A percentile compares a stretch with the other conserved stretches of the same genome.
Evolutionary conservation across 2,329 filamentous ascomycete species (phyloP).

Genomic region (Colletotrichum chlorophyti): DNA sequence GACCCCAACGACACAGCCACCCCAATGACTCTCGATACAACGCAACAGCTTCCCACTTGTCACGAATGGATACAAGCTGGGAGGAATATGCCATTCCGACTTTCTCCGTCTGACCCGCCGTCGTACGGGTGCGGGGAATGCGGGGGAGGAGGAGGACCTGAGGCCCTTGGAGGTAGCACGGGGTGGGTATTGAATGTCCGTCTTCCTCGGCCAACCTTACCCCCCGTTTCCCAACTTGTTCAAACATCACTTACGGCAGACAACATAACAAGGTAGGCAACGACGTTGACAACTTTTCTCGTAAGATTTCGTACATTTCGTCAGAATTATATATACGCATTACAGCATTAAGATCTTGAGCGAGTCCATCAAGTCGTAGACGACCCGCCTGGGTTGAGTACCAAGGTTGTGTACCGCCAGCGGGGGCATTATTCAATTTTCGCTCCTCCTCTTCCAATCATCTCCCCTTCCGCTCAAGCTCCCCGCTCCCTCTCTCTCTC

Average conservation of each 20-base stretch:
- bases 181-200: too few relatives aligned
- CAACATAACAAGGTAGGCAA: too few relatives aligned
- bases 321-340: slow-evolving; percentile 22
- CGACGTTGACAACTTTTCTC: too few relatives aligned
- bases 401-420: background rate
- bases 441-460: background rate
- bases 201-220: too few relatives aligned
- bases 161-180: too few relatives aligned
- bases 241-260: too few relatives aligned
- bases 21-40: background rate
- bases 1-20: too few relatives aligned
- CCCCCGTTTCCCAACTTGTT: too few relatives aligned
- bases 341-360: slow-evolving; percentile 11
- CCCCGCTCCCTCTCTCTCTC: background rate
- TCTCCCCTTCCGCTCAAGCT: background rate
- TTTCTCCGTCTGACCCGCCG: too few relatives aligned
- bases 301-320: slow-evolving; percentile 21
- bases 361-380: background rate
- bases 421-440: background rate
- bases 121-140: slow-evolving; percentile 13
- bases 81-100: too few relatives aligned
- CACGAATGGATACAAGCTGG: background rate
- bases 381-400: too few relatives aligned
- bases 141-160: slow-evolving; percentile 15
- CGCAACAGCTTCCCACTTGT: background rate